phyloP scores from a whole-genome alignment of 1,284 basidiomycete species.

The Naganishia sp. region DNA sequence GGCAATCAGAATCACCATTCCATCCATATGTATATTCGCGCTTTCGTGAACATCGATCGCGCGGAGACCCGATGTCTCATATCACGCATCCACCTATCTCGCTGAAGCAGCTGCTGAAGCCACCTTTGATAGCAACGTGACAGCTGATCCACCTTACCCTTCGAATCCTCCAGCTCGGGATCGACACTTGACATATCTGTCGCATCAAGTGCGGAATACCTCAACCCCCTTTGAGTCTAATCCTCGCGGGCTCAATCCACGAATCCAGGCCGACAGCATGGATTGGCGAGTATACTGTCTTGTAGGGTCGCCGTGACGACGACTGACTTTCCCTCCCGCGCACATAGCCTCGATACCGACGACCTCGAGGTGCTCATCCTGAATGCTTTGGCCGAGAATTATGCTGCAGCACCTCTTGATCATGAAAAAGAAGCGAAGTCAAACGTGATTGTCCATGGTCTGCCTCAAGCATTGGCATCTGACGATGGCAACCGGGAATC shows the following conservation, averaged over 20 bases:
- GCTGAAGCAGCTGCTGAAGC: no score
- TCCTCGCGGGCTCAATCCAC: not conserved
- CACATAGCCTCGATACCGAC: slow-evolving; percentile 48
- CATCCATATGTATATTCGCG: no score
- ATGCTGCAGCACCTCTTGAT: slow-evolving; percentile 20
- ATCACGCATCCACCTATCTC: no score
- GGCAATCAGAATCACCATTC: no score
- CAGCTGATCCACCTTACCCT: no score
- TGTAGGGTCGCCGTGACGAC: no score
- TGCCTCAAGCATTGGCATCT: slow-evolving; percentile 33
- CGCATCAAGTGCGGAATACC: not conserved
- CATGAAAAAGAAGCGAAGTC: slow-evolving; percentile 22
- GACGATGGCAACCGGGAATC: slow-evolving; percentile 39
- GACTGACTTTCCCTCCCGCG: slow-evolving; percentile 33
- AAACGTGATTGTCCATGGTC: slow-evolving; percentile 37
- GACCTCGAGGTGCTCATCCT: slow-evolving; percentile 50
- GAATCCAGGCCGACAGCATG: slow-evolving; percentile 35
- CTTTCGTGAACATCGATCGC: no score
- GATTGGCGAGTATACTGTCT: slow-evolving; percentile 39
- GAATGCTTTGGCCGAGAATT: slow-evolving; percentile 42
- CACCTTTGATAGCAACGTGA: no score
- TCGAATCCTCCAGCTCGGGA: no score
- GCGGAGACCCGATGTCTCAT: no score
- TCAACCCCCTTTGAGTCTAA: not conserved
- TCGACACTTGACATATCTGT: not conserved